phyloP scores from a whole-genome alignment of 768 basidiomycete genomes.

The Trametes punicea region DNA sequence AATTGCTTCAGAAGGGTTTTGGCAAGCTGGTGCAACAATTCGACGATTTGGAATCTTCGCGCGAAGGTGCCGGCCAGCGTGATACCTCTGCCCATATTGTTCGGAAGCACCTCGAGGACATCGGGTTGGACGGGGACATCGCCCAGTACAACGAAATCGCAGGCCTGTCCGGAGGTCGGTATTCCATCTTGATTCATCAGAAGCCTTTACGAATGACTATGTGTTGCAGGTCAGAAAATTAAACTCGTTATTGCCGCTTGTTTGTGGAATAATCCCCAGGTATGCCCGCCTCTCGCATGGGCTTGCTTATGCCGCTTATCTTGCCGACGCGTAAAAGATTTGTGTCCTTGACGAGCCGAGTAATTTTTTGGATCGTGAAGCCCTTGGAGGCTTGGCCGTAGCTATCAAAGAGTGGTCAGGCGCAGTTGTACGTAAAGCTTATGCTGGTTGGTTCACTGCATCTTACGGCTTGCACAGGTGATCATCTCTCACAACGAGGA shows the following conservation, averaged over 20 bases:
- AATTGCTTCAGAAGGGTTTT: constrained; percentile 83
- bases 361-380: constrained; percentile 97
- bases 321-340: constrained; percentile 37
- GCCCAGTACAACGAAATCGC: constrained; percentile 97
- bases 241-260: constrained; percentile 94
- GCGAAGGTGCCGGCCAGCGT: constrained; percentile 90
- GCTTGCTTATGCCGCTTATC: constrained; percentile 12
- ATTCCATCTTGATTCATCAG: background rate
- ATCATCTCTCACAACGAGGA: constrained; percentile 97
- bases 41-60: constrained; percentile 92
- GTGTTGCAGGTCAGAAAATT: constrained; percentile 82
- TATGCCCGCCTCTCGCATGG: constrained; percentile 30
- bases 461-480: constrained; percentile 44
- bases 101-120: constrained; percentile 90
- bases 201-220: background rate
- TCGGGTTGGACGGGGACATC: constrained; percentile 95
- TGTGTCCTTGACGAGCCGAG: constrained; percentile 88
- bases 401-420: constrained; percentile 96
- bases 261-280: constrained; percentile 94
- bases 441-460: constrained; percentile 16
- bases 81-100: constrained; percentile 81
- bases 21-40: constrained; percentile 89
- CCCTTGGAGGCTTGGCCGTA: constrained; percentile 89
- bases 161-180: constrained; percentile 84
- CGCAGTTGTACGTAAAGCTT: constrained; percentile 59